Base-by-base conservation (phyloP, 2,329 filamentous ascomycete genomes). In the Venturia oleaginea region DNA sequence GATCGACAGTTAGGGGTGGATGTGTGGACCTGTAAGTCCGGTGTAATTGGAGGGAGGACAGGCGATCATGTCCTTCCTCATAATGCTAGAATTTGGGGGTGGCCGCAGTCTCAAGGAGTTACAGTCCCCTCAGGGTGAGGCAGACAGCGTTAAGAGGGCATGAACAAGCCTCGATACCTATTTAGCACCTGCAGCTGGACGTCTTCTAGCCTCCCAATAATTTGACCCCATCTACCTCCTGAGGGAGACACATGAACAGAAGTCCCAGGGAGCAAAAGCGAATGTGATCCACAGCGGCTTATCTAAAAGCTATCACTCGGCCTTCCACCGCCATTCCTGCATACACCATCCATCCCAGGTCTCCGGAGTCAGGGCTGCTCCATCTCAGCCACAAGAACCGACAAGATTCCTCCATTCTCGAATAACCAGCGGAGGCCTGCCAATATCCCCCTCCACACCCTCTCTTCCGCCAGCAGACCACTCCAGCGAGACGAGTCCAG, bases 401-500 rank as follows among this genome's bases (percentile, higher is more conserved):
- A 83, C 91, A 97, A 86, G 79, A 97, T 97, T 96, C 84, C 90
- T 86, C 82, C 86, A 69, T 67, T 64, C 74, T 80, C 83, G 83
- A 83, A 78, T 70, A 81, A 81, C 70, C 76, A 77, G 71, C 83
- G 82, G 77, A 86, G 87, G 79, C 86, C 90, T 76, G 90, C 90
- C 78, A 91, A 90, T 79, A 96, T 97, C 76, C 92, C 92, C 72
- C 84, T 97, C 73, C 89, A 90, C 77, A 88, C 87, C 72, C 81
- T 97, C 68, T 77, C 78, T 62, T 76, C 71, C 81, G 76, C 66
- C 74, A 60, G 37, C 24, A 51, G 32, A 40, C 51, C 51, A 4
- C 19, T 37, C 27, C 51, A 11, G 1, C 51, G 17, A 34, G 51
- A 57, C 19, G 51, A 34, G 51, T 57, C 51, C 15, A 51, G 46